Conservation (phyloP, 495 filamentous ascomycete species). For the Neurospora sp. region DNA sequence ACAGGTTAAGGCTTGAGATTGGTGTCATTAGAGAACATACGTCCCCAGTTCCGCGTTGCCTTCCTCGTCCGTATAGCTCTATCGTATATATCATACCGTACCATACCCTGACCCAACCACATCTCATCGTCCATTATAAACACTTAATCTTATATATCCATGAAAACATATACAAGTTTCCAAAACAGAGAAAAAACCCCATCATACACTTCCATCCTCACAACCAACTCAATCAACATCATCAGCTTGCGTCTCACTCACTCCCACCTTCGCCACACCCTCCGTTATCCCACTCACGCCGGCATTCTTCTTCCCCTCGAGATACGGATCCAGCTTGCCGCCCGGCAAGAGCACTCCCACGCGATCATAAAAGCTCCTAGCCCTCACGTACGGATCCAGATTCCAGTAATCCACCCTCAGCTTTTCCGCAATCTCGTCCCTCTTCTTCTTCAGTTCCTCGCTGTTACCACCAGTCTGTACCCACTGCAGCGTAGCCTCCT, state of each 20-base stretch:
- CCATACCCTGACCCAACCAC: background rate
- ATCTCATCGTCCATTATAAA: background rate
- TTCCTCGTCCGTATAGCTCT: background rate
- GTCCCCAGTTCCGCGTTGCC: background rate
- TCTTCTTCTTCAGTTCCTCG: conserved; percentile 30
- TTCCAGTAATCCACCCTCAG: conserved; percentile 76
- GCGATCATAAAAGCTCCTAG: conserved; percentile 65
- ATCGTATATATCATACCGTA: background rate
- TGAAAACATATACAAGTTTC: background rate
- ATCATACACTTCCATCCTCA: background rate
- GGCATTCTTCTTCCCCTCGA: conserved; percentile 20
- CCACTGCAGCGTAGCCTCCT: conserved; percentile 64
- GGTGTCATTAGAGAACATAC: background rate
- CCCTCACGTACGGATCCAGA: conserved; percentile 65
- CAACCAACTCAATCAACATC: conserved; percentile 41
- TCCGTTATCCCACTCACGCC: conserved; percentile 19
- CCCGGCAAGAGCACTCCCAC: conserved; percentile 54
- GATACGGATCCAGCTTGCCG: conserved; percentile 63
- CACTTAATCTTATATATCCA: background rate
- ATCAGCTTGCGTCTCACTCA: conserved; percentile 34
- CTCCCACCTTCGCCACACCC: conserved; percentile 11
- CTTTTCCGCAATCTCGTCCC: conserved; percentile 45
- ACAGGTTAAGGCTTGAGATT: background rate
- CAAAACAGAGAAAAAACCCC: background rate
- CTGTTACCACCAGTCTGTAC: conserved; percentile 34